These are phyloP conservation scores for Rheum nobile DNA, from an alignment of 148 eudicot species.

Conservation along the genomic window DNA sequence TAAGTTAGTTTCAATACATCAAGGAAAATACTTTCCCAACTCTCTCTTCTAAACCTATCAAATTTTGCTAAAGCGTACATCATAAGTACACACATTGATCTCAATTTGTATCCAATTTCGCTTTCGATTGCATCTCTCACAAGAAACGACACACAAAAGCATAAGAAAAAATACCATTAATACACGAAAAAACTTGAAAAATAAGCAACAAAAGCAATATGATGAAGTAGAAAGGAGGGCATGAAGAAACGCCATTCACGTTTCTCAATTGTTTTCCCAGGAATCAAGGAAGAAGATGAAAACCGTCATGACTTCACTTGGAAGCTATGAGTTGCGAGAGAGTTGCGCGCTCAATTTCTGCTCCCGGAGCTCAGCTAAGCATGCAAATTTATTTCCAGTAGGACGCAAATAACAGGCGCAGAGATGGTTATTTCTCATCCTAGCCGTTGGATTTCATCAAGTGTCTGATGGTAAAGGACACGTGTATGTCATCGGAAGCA, in stretches of 20 bases:
- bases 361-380: not conserved
- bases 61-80: not conserved
- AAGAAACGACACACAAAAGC: not conserved
- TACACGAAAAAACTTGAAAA: not conserved
- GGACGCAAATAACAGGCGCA: not conserved
- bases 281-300: not conserved
- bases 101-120: not conserved
- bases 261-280: not conserved
- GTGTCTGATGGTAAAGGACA: not conserved
- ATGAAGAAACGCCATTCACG: not conserved
- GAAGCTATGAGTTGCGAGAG: not conserved
- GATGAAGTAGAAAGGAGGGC: not conserved
- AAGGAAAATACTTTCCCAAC: no score
- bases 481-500: not conserved
- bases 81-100: not conserved
- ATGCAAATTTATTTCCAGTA: not conserved
- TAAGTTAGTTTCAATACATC: no score
- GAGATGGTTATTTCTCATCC: not conserved
- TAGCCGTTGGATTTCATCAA: not conserved
- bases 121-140: not conserved
- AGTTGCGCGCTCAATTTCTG: conserved; percentile 1
- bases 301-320: not conserved
- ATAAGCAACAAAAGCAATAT: not conserved
- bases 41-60: no score
- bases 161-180: not conserved